Base-by-base conservation (phyloP, 2,329 filamentous ascomycete genomes). In the Aquanectria penicillioides region DNA sequence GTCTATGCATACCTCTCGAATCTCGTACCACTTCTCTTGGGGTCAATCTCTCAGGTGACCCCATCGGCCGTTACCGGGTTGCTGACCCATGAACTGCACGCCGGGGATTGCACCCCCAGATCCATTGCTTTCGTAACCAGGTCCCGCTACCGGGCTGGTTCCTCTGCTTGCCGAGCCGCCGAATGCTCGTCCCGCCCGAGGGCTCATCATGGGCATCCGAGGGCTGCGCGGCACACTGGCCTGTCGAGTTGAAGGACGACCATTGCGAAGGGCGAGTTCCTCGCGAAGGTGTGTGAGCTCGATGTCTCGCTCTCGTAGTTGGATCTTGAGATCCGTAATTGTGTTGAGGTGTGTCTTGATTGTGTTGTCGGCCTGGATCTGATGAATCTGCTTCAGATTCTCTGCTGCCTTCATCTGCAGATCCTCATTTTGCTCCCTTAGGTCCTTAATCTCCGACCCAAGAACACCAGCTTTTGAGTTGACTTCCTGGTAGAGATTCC, bases 221-320 rank as follows among this genome's bases (percentile, higher is more conserved):
- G 85, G 85, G 67, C 84, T 87, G 18, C 83, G 81, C 46, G 85
- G 85, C 18, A 86, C 83, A 63, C 84, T 87, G 49, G 75, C 78
- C 66, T 83, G 80, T 29, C 85, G 75, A 4, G 85, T 87, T 71
- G 86, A 84, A 40, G 85, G 77, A 6, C 85, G 80, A 15, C 78
- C 79, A 59, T 78, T 83, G 66, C 79, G 82, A 34, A 81, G 69
- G 34, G 73, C 59, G 22, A 86, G 68, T 69, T 87, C 84, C 13
- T 86, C 81, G 54, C 75, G 78, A 20, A 77, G 63, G 12, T 76
- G 76, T 15, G 78, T 77, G 22, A 88, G 74, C 64, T 86, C 82
- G 20, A 74, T 69, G 50, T 87, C 83, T n/a, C 80, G 78, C 40
- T 87, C 82, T n/a, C 72, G 75, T 8, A 83, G 64, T 46, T 79